Conservation (phyloP, 1,284 basidiomycete genomes). For the Hemileia vastatrix region DNA sequence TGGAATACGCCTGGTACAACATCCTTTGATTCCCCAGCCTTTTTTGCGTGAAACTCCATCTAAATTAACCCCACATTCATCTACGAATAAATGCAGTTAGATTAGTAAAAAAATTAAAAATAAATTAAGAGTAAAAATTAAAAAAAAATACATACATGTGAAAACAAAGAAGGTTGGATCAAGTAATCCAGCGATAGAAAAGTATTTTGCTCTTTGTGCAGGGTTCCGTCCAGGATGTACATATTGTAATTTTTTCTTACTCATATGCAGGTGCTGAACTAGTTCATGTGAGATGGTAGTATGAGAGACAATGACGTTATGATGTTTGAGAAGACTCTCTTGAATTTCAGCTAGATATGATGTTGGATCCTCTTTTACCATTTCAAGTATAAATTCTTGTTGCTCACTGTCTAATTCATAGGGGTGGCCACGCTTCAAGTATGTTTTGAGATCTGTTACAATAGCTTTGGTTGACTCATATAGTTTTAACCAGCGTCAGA, state of each 20-base stretch:
- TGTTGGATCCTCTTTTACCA: background rate
- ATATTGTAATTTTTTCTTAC: too few relatives aligned
- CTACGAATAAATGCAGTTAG: too few relatives aligned
- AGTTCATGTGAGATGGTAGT: background rate
- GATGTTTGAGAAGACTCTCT: background rate
- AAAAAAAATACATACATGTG: too few relatives aligned
- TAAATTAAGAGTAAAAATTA: too few relatives aligned
- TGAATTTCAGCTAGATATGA: constrained; percentile 1
- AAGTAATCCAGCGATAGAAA: too few relatives aligned
- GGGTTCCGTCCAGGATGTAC: too few relatives aligned
- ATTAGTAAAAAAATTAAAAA: too few relatives aligned
- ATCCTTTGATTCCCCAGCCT: background rate
- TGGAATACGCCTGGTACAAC: background rate
- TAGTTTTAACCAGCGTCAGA: background rate
- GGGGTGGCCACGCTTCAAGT: background rate
- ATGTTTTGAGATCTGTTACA: background rate
- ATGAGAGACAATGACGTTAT: background rate
- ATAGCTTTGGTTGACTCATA: background rate
- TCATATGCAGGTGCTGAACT: background rate
- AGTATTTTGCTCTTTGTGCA: too few relatives aligned
- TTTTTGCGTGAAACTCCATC: background rate
- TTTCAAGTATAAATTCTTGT: background rate
- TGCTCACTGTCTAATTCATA: background rate
- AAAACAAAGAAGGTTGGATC: too few relatives aligned
- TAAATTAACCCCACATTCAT: background rate